Evolutionary conservation across 2,329 filamentous ascomycete species (phyloP).

Genomic region (Calonectria montana): DNA sequence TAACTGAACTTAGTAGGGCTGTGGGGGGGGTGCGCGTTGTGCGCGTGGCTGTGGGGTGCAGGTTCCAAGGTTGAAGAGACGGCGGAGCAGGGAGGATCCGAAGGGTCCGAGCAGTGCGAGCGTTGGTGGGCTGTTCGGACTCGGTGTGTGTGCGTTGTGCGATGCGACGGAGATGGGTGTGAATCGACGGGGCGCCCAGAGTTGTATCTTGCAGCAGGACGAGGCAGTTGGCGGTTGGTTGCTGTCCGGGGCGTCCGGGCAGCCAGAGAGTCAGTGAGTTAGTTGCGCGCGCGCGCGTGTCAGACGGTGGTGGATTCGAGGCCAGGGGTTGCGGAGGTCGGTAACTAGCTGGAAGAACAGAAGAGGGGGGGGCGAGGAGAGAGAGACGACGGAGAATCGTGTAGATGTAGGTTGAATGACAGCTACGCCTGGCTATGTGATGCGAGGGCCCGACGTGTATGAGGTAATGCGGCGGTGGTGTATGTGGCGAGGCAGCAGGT

Average conservation of each 20-base stretch:
- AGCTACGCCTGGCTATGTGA: background rate
- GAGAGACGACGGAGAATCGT: background rate
- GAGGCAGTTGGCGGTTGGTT: background rate
- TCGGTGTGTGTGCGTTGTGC: background rate
- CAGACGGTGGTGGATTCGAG: constrained; percentile 18
- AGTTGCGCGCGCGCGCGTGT: background rate
- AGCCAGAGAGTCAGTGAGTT: background rate
- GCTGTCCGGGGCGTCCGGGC: constrained; percentile 15
- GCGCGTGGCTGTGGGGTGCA: constrained; percentile 20
- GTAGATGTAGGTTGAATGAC: background rate
- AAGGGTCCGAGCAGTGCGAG: constrained; percentile 18
- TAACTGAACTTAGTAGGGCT: constrained; percentile 17
- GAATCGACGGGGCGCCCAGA: constrained; percentile 1
- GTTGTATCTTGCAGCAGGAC: background rate
- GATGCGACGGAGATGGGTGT: background rate
- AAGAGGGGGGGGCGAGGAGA: background rate
- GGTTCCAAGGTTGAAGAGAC: background rate
- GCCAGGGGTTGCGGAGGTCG: constrained; percentile 1
- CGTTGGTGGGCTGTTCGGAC: background rate
- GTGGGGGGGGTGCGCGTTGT: constrained; percentile 17
- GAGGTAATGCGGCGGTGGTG: background rate
- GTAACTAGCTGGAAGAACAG: background rate
- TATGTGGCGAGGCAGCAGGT: background rate
- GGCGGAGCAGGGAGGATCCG: constrained; percentile 13
- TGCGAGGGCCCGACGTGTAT: background rate